These are phyloP conservation scores for Caloboletus inedulis DNA, from an alignment of 1,284 basidiomycete genomes.

Conservation along the genomic window DNA sequence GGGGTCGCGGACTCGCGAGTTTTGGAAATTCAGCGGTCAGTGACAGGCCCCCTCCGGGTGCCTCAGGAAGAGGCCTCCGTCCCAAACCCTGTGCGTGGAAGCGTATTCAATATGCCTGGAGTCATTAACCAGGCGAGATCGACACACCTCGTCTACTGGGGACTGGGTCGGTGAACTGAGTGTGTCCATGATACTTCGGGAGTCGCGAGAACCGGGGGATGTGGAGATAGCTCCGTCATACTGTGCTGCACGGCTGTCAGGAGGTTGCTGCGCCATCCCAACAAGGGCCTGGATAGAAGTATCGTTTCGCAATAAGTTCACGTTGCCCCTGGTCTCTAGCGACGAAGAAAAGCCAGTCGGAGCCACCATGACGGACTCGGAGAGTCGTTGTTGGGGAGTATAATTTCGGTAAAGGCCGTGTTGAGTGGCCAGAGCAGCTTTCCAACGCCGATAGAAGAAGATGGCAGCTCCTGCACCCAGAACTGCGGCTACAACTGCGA, in stretches of 20 bases:
- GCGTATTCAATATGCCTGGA: background rate
- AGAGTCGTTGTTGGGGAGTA: constrained; percentile 12
- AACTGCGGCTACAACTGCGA: constrained; percentile 19
- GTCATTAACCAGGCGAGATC: background rate
- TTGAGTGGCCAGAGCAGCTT: constrained; percentile 15
- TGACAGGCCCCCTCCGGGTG: constrained; percentile 23
- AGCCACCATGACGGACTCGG: background rate
- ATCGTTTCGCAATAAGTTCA: constrained; percentile 13
- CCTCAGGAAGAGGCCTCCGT: constrained; percentile 26
- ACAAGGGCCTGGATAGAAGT: background rate
- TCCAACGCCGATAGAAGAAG: constrained; percentile 34
- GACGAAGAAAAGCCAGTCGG: constrained; percentile 22
- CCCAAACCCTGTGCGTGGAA: constrained; percentile 1
- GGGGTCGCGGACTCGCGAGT: constrained; percentile 6
- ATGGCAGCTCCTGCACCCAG: constrained; percentile 15
- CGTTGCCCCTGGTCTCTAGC: constrained; percentile 15
- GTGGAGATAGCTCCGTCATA: background rate
- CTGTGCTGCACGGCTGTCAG: background rate
- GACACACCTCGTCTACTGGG: constrained; percentile 22
- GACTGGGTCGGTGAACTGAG: constrained; percentile 3
- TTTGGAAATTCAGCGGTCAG: constrained; percentile 21
- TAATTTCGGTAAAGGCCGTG: constrained; percentile 12
- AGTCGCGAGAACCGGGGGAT: constrained; percentile 9
- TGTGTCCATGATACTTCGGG: constrained; percentile 7
- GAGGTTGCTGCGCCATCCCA: constrained; percentile 9